Conservation (phyloP, 345 rosid species). For the Combretum micranthum region DNA sequence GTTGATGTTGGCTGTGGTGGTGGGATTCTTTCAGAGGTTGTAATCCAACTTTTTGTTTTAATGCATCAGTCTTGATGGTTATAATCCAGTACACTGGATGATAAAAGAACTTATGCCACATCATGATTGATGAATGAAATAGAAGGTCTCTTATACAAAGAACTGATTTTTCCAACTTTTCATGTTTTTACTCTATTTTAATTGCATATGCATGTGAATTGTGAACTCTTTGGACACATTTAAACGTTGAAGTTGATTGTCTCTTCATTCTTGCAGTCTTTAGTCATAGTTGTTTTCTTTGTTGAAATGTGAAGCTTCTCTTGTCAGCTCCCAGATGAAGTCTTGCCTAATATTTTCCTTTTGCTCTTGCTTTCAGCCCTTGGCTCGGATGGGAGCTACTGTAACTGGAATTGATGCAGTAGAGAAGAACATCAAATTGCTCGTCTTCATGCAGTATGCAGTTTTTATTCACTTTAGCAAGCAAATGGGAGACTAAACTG, state of each 20-base stretch:
- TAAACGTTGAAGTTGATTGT: too few relatives aligned
- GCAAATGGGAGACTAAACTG: not conserved
- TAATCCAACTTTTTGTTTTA: not conserved
- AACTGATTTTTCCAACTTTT: too few relatives aligned
- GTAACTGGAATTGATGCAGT: slow-evolving; percentile 93
- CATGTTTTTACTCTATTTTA: too few relatives aligned
- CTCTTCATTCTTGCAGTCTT: not conserved
- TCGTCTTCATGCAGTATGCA: slow-evolving; percentile 79
- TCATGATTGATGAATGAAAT: too few relatives aligned
- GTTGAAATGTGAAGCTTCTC: not conserved
- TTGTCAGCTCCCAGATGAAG: slow-evolving; percentile 1
- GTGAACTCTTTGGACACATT: too few relatives aligned
- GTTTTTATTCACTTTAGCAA: not conserved
- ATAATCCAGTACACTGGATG: too few relatives aligned
- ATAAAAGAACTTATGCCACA: too few relatives aligned
- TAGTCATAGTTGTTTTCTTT: not conserved
- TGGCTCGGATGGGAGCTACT: slow-evolving; percentile 94
- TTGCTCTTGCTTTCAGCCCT: slow-evolving; percentile 52
- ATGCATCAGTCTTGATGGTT: too few relatives aligned
- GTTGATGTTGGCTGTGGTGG: slow-evolving; percentile 94
- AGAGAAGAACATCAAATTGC: slow-evolving; percentile 90
- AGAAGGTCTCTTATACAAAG: too few relatives aligned
- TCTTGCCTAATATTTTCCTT: slow-evolving; percentile 3
- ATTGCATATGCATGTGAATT: too few relatives aligned
- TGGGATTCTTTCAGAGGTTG: slow-evolving; percentile 92